A percentile compares a stretch with the other conserved stretches of the same genome.
These are phyloP conservation scores for Cystofilobasidium ferigula DNA, from an alignment of 768 basidiomycete species.

Conservation along the genomic window DNA sequence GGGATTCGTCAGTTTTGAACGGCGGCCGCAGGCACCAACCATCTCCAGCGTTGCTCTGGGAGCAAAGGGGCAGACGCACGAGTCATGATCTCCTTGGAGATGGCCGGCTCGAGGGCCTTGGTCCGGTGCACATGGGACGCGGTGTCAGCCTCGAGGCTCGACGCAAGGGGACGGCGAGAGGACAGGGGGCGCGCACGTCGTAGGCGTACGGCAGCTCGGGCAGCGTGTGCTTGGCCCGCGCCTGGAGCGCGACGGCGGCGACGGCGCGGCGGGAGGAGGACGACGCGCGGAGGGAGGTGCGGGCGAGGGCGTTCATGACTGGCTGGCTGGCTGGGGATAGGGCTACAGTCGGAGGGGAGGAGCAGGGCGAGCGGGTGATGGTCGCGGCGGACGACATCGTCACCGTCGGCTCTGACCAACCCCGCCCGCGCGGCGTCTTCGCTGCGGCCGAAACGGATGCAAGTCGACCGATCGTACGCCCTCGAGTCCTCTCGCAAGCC, in stretches of 20 bases:
- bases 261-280: conserved; percentile 3
- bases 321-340: too few relatives aligned
- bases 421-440: too few relatives aligned
- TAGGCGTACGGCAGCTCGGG: conserved; percentile 68
- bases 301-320: conserved; percentile 9
- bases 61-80: conserved; percentile 31
- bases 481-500: too few relatives aligned
- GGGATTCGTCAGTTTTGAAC: conserved; percentile 2
- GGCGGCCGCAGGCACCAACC: neutral
- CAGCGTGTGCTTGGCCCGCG: conserved; percentile 53
- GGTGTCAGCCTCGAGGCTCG: neutral
- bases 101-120: conserved; percentile 74
- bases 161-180: neutral
- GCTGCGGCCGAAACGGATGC: too few relatives aligned
- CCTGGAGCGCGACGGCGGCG: neutral
- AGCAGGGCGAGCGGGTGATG: too few relatives aligned
- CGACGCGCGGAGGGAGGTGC: conserved; percentile 7
- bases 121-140: neutral
- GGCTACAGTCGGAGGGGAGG: too few relatives aligned
- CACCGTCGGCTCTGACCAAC: too few relatives aligned
- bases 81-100: conserved; percentile 80
- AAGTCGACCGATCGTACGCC: too few relatives aligned
- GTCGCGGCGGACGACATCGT: too few relatives aligned
- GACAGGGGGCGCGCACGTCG: conserved; percentile 43
- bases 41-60: too few relatives aligned